Evolutionary conservation across 495 filamentous ascomycete species (phyloP), one percentile per base, ranked within the genome.

Genomic region (Aspergillus bertholletiae): DNA sequence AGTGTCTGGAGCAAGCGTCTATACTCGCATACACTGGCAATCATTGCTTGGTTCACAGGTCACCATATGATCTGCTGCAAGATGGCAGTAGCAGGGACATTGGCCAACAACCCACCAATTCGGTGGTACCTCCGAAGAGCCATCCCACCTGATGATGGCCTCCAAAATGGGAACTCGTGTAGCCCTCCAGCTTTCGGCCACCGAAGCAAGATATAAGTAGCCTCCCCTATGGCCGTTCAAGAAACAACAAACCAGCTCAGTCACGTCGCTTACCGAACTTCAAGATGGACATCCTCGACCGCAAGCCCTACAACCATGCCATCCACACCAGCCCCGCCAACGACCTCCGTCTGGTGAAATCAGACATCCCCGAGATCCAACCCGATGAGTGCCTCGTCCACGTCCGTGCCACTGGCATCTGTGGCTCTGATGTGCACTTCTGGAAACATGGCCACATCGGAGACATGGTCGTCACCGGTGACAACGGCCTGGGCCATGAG

Each of bases 401-500:
- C 34, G 59, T 78, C 32, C 73, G 74, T 40, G 72, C 68, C 4
- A 72, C 74, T 7, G 75, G 72, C 1, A 68, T 62, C 63, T 75
- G 74, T 58, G 74, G 61, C 44, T 87, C 84, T 0, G 86, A 89
- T 65, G 75, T 88, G 11, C 83, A 84, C 49, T 89, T 88, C 70
- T 89, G 86, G 74, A 84, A 85, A 55, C 84, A 87, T 60, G 87
- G 84, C 49, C 81, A 81, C 62, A 88, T 88, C 56, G 87, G 86
- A 9, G 80, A 82, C 54, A 81, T 89, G 57, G 76, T 84, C 47
- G 80, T 84, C 46, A 82, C 75, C 26, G 73, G 76, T 35, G 86
- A 87, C 8, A 68, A 88, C 22, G 83, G 79, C 11, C 77, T 89
- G 4, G 86, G 86, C 11, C 86, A 89, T 58, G 86, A 89, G 70